These are phyloP conservation scores for Neonectria ditissima DNA, from an alignment of 2,329 filamentous ascomycete genomes.

Conservation along the genomic window DNA sequence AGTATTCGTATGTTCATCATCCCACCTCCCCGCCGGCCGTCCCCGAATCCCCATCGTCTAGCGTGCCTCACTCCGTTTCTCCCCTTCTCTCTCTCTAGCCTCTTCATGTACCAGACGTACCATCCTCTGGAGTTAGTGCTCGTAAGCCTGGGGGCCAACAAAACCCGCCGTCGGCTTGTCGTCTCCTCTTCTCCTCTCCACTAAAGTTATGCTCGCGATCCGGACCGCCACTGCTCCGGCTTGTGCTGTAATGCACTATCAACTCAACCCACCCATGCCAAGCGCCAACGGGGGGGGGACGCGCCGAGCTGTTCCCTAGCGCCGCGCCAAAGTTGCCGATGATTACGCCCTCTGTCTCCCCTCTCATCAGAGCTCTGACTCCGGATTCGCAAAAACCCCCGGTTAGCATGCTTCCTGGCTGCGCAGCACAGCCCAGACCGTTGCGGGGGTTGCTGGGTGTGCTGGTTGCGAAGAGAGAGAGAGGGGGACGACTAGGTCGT, in stretches of 20 bases:
- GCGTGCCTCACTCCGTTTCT: not conserved
- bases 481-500: not conserved
- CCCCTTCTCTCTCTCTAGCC: not conserved
- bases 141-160: not conserved
- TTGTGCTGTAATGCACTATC: not conserved
- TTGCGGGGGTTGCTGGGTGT: not conserved
- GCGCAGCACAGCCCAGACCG: not conserved
- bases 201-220: not conserved
- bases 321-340: not conserved
- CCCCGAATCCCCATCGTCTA: not conserved
- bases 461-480: not conserved
- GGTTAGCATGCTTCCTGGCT: not conserved
- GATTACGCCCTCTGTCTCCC: not conserved
- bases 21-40: not conserved
- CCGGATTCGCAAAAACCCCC: not conserved
- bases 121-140: not conserved
- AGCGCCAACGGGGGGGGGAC: not conserved
- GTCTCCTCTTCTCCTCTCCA: conserved; percentile 2
- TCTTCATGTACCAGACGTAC: conserved; percentile 6
- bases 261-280: not conserved
- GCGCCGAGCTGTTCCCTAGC: not conserved
- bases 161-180: not conserved
- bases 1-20: too few species aligned
- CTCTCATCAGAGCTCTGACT: not conserved
- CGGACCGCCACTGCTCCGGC: not conserved